Evolutionary conservation across 2,329 filamentous ascomycete species (phyloP).

Genomic region (Penicillium sp.): DNA sequence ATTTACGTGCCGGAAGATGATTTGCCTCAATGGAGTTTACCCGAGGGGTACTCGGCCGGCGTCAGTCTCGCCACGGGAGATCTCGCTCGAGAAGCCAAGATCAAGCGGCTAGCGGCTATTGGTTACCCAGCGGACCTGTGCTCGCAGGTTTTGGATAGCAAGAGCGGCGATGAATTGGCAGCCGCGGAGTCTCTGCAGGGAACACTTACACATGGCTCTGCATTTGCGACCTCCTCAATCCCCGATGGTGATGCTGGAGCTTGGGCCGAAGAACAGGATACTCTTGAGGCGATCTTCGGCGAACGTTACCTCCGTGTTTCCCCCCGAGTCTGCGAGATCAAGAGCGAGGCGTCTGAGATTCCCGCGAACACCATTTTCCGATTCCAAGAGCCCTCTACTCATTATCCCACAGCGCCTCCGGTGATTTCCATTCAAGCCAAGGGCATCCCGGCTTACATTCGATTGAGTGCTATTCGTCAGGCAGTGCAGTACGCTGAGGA

Average conservation of each 20-base stretch:
- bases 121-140: conserved; percentile 88
- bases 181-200: conserved; percentile 81
- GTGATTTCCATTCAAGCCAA: conserved; percentile 71
- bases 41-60: conserved; percentile 88
- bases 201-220: conserved; percentile 60
- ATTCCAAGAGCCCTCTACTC: conserved; percentile 67
- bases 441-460: conserved; percentile 85
- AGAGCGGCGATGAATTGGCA: conserved; percentile 70
- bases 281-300: conserved; percentile 83
- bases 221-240: conserved; percentile 17
- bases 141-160: conserved; percentile 72
- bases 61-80: conserved; percentile 83
- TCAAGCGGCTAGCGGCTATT: conserved; percentile 78
- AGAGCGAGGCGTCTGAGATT: conserved; percentile 57
- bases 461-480: conserved; percentile 81
- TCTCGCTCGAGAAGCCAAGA: conserved; percentile 75
- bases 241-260: conserved; percentile 52
- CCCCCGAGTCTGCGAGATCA: conserved; percentile 69
- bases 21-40: conserved; percentile 87
- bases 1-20: conserved; percentile 98
- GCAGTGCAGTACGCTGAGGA: conserved; percentile 71
- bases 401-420: conserved; percentile 71
- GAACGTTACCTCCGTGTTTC: conserved; percentile 68
- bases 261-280: conserved; percentile 85
- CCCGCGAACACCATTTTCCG: conserved; percentile 59